These are phyloP conservation scores for Thalassiosira sp. DNA, from an alignment of 352 stramenopile genomes.

Conservation along the genomic window DNA sequence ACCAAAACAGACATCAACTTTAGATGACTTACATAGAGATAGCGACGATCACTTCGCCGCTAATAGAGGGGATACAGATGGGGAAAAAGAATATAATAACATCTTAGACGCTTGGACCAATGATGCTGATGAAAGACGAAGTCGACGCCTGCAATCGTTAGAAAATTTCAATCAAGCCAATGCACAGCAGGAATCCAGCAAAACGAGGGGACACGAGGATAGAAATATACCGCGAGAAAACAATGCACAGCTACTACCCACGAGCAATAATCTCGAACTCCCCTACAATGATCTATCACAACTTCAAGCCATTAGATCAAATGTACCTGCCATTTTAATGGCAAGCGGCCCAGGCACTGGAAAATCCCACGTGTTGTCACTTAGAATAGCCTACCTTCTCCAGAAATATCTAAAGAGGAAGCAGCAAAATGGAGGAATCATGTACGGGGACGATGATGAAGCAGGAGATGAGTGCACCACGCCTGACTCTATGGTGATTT, in stretches of 20 bases:
- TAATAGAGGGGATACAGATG: background rate
- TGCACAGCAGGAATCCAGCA: background rate
- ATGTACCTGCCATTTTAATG: conserved; percentile 55
- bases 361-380: conserved; percentile 53
- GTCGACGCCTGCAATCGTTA: conserved; percentile 24
- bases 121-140: conserved; percentile 24
- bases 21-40: conserved; percentile 3
- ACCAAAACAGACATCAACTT: background rate
- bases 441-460: background rate
- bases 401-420: conserved; percentile 18
- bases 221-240: background rate
- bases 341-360: conserved; percentile 55
- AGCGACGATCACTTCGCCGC: conserved; percentile 3
- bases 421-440: conserved; percentile 5
- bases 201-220: background rate
- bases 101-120: conserved; percentile 15
- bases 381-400: conserved; percentile 53
- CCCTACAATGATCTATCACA: conserved; percentile 50
- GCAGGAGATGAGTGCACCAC: conserved; percentile 10
- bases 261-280: conserved; percentile 23
- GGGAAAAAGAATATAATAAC: conserved; percentile 3
- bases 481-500: conserved; percentile 53
- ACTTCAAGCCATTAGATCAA: conserved; percentile 47
- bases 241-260: background rate
- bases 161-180: conserved; percentile 21